A percentile compares a stretch with the other conserved stretches of the same genome.
Conservation (phyloP, 192 early-diverging fungal species). For the Podila minutissima region DNA sequence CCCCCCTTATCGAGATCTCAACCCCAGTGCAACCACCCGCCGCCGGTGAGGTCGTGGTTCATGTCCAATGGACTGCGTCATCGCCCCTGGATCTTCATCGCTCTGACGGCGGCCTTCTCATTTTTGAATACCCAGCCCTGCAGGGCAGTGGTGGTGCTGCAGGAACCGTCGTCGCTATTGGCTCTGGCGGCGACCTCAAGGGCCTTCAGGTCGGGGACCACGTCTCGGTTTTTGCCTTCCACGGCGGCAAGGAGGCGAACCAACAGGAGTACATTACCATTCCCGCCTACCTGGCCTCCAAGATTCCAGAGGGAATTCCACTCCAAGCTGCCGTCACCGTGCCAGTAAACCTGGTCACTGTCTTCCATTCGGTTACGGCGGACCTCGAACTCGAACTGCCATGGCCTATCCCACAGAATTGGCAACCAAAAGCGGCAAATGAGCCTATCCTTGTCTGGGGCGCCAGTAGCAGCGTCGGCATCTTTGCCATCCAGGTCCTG, state of each 20-base stretch:
- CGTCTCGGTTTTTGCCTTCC: slow-evolving; percentile 19
- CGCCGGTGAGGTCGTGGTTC: slow-evolving; percentile 14
- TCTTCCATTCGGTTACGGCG: slow-evolving; percentile 17
- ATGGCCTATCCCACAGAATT: slow-evolving; percentile 19
- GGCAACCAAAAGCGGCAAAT: slow-evolving; percentile 10
- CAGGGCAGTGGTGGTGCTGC: slow-evolving; percentile 15
- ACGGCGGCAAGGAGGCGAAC: slow-evolving; percentile 19
- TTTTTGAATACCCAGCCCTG: slow-evolving; percentile 3
- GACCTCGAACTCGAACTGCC: slow-evolving; percentile 19
- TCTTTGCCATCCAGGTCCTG: slow-evolving; percentile 23
- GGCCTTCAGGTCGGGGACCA: slow-evolving; percentile 14
- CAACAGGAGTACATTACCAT: slow-evolving; percentile 23
- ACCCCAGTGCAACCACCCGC: slow-evolving; percentile 14
- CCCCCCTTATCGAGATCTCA: slow-evolving; percentile 10
- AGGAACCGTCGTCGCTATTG: slow-evolving; percentile 12
- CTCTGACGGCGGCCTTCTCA: slow-evolving; percentile 16
- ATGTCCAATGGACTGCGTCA: slow-evolving; percentile 14
- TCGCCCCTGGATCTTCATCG: slow-evolving; percentile 21
- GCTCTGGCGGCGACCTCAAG: slow-evolving; percentile 15
- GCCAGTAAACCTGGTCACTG: slow-evolving; percentile 21
- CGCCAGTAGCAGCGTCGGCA: slow-evolving; percentile 23
- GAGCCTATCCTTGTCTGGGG: slow-evolving; percentile 18
- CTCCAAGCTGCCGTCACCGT: slow-evolving; percentile 18
- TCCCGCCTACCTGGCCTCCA: slow-evolving; percentile 21
- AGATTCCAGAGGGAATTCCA: slow-evolving; percentile 9